Evolutionary conservation across 2,329 filamentous ascomycete genomes (phyloP).

Genomic region (Venturia aucupariae): DNA sequence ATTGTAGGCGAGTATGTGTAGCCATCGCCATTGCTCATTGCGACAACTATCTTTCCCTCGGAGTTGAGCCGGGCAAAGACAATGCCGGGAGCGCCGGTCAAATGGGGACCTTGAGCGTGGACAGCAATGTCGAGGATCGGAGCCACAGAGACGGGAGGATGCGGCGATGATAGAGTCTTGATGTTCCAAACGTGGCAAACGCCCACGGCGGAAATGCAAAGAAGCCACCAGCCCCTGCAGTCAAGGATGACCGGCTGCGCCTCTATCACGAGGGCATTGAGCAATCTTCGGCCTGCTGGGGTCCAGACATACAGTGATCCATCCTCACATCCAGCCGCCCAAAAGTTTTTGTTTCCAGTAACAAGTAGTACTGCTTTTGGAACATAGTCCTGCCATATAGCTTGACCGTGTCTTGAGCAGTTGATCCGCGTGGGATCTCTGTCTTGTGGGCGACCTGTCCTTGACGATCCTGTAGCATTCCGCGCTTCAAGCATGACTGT

Average conservation of each 20-base stretch:
- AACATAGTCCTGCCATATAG: slow-evolving; percentile 90
- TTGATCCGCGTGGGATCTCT: slow-evolving; percentile 79
- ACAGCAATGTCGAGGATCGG: slow-evolving; percentile 82
- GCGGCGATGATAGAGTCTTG: slow-evolving; percentile 69
- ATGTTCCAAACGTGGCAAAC: slow-evolving; percentile 93
- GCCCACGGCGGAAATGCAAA: slow-evolving; percentile 82
- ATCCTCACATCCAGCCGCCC: slow-evolving; percentile 89
- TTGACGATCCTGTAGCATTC: slow-evolving; percentile 58
- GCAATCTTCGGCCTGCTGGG: slow-evolving; percentile 73
- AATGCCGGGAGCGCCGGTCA: slow-evolving; percentile 71
- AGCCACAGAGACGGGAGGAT: slow-evolving; percentile 80
- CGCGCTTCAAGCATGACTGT: slow-evolving; percentile 75
- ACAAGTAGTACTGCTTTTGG: slow-evolving; percentile 80
- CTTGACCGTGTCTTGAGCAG: slow-evolving; percentile 67
- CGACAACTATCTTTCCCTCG: slow-evolving; percentile 76
- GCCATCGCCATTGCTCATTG: slow-evolving; percentile 87
- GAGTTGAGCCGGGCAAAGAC: slow-evolving; percentile 89
- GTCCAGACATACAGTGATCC: slow-evolving; percentile 87
- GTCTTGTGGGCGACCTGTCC: slow-evolving; percentile 51
- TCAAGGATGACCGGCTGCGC: slow-evolving; percentile 91
- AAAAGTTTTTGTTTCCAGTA: slow-evolving; percentile 83
- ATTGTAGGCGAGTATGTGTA: slow-evolving; percentile 80
- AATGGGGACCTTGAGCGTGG: slow-evolving; percentile 67
- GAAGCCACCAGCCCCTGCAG: slow-evolving; percentile 77
- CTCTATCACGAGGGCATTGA: slow-evolving; percentile 80